These are phyloP conservation scores for Leccinellum rugosiceps DNA, from an alignment of 768 basidiomycete genomes.

Conservation along the genomic window DNA sequence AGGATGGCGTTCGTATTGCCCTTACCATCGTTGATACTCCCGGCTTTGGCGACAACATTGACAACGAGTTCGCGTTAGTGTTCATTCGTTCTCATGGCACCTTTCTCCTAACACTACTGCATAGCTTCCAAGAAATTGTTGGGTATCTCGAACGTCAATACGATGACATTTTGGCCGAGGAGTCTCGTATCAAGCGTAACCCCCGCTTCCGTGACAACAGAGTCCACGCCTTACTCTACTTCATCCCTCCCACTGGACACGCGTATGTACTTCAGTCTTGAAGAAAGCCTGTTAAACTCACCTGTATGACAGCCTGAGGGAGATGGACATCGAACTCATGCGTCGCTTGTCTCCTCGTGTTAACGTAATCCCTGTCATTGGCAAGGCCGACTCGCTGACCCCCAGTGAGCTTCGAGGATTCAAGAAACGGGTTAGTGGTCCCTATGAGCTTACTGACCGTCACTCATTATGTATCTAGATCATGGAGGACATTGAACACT, in stretches of 20 bases:
- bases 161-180: conserved; percentile 97
- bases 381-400: conserved; percentile 94
- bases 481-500: conserved; percentile 99
- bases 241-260: conserved; percentile 98
- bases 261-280: conserved; percentile 53
- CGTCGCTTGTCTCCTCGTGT: conserved; percentile 95
- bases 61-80: conserved; percentile 95
- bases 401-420: conserved; percentile 90
- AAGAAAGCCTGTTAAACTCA: background rate
- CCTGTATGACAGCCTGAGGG: conserved; percentile 61
- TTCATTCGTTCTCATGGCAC: conserved; percentile 6
- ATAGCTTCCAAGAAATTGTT: conserved; percentile 94
- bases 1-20: conserved; percentile 97
- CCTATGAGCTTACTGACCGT: background rate
- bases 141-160: conserved; percentile 98
- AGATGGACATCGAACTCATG: conserved; percentile 99
- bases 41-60: conserved; percentile 97
- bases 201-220: conserved; percentile 98
- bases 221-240: conserved; percentile 94
- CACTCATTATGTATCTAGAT: conserved; percentile 51
- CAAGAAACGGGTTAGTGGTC: conserved; percentile 77
- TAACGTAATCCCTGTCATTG: conserved; percentile 97
- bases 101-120: conserved; percentile 2
- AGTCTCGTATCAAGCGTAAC: conserved; percentile 99
- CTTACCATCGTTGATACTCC: conserved; percentile 98